phyloP scores from a whole-genome alignment of 2,329 filamentous ascomycete genomes.

The Phyllosticta ampelicida region DNA sequence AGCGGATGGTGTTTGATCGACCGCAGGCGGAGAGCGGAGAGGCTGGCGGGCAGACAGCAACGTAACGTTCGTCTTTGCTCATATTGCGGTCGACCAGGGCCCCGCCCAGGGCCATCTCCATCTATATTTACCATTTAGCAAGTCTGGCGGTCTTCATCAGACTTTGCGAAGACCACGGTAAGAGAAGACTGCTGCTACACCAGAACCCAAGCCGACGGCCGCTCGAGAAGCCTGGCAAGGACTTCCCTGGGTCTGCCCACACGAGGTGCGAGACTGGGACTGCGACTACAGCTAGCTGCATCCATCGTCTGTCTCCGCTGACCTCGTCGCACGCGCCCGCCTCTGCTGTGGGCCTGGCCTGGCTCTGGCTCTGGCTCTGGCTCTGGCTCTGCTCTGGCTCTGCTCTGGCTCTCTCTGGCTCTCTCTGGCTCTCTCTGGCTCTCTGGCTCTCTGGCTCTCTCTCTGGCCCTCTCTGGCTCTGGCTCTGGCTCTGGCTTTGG shows the following conservation, averaged over 20 bases:
- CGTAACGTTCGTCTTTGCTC: background rate
- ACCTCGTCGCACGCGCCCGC: background rate
- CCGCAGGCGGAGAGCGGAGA: background rate
- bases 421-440: too few relatives aligned
- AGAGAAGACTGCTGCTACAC: too few relatives aligned
- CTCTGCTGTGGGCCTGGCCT: too few relatives aligned
- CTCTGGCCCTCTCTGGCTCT: too few relatives aligned
- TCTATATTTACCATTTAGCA: slow-evolving; percentile 11
- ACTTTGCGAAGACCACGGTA: background rate
- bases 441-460: too few relatives aligned
- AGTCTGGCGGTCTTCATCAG: slow-evolving; percentile 7
- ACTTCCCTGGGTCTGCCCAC: background rate
- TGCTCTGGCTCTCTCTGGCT: too few relatives aligned
- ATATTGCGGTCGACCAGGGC: slow-evolving; percentile 10
- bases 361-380: too few relatives aligned
- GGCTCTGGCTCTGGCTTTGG: too few relatives aligned
- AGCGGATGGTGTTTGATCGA: slow-evolving; percentile 8
- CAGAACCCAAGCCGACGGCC: background rate
- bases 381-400: too few relatives aligned
- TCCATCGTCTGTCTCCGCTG: background rate
- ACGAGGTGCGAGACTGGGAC: background rate
- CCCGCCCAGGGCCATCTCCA: slow-evolving; percentile 8
- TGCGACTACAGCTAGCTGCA: background rate
- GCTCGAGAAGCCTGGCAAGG: background rate
- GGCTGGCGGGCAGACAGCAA: background rate